Conservation (phyloP, 2,329 filamentous ascomycete species). For the Mycosphaerella arachidis region DNA sequence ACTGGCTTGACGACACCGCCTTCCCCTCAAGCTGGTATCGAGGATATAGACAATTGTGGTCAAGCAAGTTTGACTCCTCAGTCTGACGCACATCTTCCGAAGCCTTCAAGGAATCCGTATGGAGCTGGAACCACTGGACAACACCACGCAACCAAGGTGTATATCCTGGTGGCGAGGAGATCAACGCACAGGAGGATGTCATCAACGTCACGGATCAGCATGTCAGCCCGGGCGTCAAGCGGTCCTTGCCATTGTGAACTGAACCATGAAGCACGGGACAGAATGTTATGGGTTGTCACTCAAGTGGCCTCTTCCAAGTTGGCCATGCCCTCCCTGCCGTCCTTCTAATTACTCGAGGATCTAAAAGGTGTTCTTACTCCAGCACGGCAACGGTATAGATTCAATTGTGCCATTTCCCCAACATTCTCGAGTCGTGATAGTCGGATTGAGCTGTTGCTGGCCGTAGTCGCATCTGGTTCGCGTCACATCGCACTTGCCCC, state of each 20-base stretch:
- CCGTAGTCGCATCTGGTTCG: slow-evolving; percentile 55
- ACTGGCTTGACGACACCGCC: slow-evolving; percentile 21
- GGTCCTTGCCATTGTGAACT: slow-evolving; percentile 20
- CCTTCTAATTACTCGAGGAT: slow-evolving; percentile 54
- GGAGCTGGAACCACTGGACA: slow-evolving; percentile 28
- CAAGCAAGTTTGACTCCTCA: neutral
- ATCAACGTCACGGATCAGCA: slow-evolving; percentile 23
- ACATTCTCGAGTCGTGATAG: slow-evolving; percentile 52
- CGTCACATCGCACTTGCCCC: slow-evolving; percentile 52
- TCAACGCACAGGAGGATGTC: slow-evolving; percentile 23
- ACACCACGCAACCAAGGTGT: slow-evolving; percentile 18
- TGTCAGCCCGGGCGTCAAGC: slow-evolving; percentile 20
- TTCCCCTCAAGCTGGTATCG: slow-evolving; percentile 7
- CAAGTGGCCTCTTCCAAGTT: slow-evolving; percentile 25
- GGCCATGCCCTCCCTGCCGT: slow-evolving; percentile 56
- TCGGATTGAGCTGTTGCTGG: slow-evolving; percentile 54
- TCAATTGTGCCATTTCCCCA: slow-evolving; percentile 57
- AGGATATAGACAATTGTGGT: neutral
- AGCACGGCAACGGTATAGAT: slow-evolving; percentile 51
- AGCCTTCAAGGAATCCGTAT: slow-evolving; percentile 23
- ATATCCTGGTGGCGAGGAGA: slow-evolving; percentile 22
- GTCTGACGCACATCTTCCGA: slow-evolving; percentile 15
- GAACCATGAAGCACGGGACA: slow-evolving; percentile 21
- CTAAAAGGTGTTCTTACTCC: slow-evolving; percentile 55
- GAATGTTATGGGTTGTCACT: slow-evolving; percentile 27